Base-by-base conservation (phyloP, 352 stramenopile genomes). In the Phytopythium montanum region DNA sequence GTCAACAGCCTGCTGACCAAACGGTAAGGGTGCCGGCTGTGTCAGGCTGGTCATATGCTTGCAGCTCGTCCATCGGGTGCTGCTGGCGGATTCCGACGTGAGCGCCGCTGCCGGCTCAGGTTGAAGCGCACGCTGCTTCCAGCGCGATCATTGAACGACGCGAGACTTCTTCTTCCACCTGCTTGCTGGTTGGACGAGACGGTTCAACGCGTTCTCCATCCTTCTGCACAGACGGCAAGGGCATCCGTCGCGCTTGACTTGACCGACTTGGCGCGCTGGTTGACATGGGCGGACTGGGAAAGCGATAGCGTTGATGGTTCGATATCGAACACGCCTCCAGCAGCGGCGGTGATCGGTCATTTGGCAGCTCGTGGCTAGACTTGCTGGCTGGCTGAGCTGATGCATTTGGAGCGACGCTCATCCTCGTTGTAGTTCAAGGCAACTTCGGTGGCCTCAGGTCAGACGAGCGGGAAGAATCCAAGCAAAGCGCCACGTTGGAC, bases 401-500 rank as follows among this genome's bases (percentile, higher is more conserved):
- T 46, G 13, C 41, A 8, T 8, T 26, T 46, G 6, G 41, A 16
- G 18, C 42, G 42, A 8, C 14, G 46, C 46, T 38, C 46, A 53
- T 53, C 46, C 25, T 38, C 46, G 23, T 53, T 53, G 46, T 23
- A 53, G 46, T 53, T 53, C 46, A 53, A 53, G 42, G 5, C 10
- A 21, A 4, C 36, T 42, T 18, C 14, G n/a, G 36, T 3, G 14
- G 14, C 18, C 10, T 9, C 36, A n/a, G n/a, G 36, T 4, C 36
- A 18, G 26, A 26, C 41, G 26, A n/a, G 41, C 19, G 41, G 41
- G 41, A 46, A 46, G 41, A 46, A 46, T n/a, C n/a, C 41, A 26
- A 23, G 41, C n/a, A 26, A 46, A n/a, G 41, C 41, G 41, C n/a
- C n/a, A n/a, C 7, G 41, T 42, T 42, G 36, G 36, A 42, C 36